Base-by-base conservation (phyloP, 2,329 filamentous ascomycete species). In the Aotearoamyces nothofagi region DNA sequence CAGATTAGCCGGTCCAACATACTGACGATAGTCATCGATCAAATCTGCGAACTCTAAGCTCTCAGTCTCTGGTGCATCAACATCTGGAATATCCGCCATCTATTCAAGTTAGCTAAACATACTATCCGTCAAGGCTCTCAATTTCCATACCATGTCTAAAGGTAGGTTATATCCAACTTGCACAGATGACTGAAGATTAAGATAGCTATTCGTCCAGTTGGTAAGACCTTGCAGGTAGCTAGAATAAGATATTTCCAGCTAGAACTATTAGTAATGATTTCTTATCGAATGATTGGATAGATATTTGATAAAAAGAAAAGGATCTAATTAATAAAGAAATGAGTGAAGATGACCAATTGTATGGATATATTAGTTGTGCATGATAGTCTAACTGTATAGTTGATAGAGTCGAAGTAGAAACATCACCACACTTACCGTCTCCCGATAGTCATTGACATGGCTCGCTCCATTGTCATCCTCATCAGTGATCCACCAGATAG, bases 131-230 rank as follows among this genome's bases (percentile, higher is more conserved):
- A n/a, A n/a, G n/a, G n/a, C n/a, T n/a, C n/a, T n/a, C n/a, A n/a
- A n/a, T n/a, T n/a, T n/a, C n/a, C n/a, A n/a, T n/a, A 47, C 34
- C 54, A 57, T 56, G 24, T 61, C 56, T 40, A 60, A 42, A 0
- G 56, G 52, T 5, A 58, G 28, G 28, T 57, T 56, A 33, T 61
- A 61, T 0, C 43, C 46, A 1, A 52, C 37, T 34, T 61, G 58
- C 1, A 45, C 36, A 1, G 57, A 59, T 26, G 47, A 53, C 17
- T 54, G 37, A 0, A 58, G 11, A 2, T 42, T 45, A 0, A 60
- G 39, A 10, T 39, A 24, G 2, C 37, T 25, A 5, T 50, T 38
- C 3, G 42, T 34, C 52, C 55, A 58, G 2, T 40, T 24, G 2
- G 35, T 46, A 3, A 56, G 30, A 3, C 39, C 32, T 8, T 34